These are phyloP conservation scores for Barbatosphaeria neglecta DNA, from an alignment of 495 filamentous ascomycete species.

Conservation along the genomic window DNA sequence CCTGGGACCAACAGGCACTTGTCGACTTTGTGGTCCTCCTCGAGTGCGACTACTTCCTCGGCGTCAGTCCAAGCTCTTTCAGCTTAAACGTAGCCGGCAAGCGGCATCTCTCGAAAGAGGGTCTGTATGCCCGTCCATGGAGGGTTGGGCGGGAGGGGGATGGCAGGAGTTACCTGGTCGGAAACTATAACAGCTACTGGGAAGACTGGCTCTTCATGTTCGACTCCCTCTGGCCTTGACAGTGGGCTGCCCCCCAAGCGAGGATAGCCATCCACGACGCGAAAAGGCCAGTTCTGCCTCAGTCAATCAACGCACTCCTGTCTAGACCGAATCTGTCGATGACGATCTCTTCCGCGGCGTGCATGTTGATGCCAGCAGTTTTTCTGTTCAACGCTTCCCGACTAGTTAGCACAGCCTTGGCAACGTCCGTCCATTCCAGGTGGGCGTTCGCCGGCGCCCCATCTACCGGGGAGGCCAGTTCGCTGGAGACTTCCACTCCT, in stretches of 20 bases:
- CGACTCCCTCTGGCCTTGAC: slow-evolving; percentile 31
- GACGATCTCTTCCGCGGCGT: background rate
- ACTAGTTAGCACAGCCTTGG: too few species aligned
- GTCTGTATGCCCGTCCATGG: slow-evolving; percentile 29
- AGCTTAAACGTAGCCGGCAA: slow-evolving; percentile 32
- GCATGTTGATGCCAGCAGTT: too few species aligned
- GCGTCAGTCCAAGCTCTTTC: slow-evolving; percentile 33
- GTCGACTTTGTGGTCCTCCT: slow-evolving; percentile 29
- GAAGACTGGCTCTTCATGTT: slow-evolving; percentile 37
- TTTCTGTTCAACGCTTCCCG: too few species aligned
- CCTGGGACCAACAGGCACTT: slow-evolving; percentile 35
- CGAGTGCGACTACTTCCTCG: slow-evolving; percentile 27
- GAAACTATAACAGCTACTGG: slow-evolving; percentile 28
- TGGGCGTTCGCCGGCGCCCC: too few species aligned
- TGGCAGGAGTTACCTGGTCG: slow-evolving; percentile 29
- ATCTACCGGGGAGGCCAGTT: too few species aligned
- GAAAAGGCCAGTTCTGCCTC: background rate
- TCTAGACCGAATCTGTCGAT: background rate
- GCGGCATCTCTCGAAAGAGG: slow-evolving; percentile 24
- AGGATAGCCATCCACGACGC: too few species aligned
- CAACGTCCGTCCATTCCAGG: too few species aligned
- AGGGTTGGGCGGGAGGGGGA: slow-evolving; percentile 27
- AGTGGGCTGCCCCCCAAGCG: too few species aligned
- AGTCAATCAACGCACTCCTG: background rate
- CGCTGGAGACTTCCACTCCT: background rate